phyloP scores from a whole-genome alignment of 805 yeast species.

The Starmerella asiatica region DNA sequence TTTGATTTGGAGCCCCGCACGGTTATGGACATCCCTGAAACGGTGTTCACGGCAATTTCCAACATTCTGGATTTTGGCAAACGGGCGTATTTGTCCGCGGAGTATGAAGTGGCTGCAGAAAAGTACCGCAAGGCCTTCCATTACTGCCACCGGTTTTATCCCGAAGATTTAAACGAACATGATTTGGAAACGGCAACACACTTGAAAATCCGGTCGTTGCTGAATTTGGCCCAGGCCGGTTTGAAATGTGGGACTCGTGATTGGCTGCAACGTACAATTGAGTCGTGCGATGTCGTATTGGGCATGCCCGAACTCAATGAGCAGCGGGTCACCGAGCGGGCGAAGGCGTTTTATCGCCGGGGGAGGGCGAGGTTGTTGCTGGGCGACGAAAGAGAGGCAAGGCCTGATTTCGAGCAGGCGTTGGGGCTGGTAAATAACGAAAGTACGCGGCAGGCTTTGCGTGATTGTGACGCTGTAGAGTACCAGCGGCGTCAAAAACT shows the following conservation, averaged over 20 bases:
- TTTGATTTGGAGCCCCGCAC: constrained; percentile 21
- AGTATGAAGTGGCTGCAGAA: constrained; percentile 41
- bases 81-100: constrained; percentile 39
- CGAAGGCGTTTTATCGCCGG: constrained; percentile 76
- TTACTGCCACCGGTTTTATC: constrained; percentile 59
- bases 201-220: constrained; percentile 47
- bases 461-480: not conserved
- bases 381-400: constrained; percentile 59
- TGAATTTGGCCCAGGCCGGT: constrained; percentile 65
- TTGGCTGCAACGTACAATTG: constrained; percentile 40
- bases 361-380: constrained; percentile 53
- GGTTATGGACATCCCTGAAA: constrained; percentile 15
- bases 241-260: constrained; percentile 36
- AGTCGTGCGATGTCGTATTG: constrained; percentile 52
- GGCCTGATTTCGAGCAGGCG: constrained; percentile 51
- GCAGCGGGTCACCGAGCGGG: constrained; percentile 47
- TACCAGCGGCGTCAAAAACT: not conserved
- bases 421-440: constrained; percentile 11
- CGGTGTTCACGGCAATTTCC: constrained; percentile 14
- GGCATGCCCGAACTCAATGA: constrained; percentile 38
- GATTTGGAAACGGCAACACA: constrained; percentile 30
- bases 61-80: constrained; percentile 47
- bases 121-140: constrained; percentile 65
- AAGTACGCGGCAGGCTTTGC: constrained; percentile 8
- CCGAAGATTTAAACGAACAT: constrained; percentile 35